phyloP scores from a whole-genome alignment of 2,329 filamentous ascomycete species.

The Bipolaris bicolor region DNA sequence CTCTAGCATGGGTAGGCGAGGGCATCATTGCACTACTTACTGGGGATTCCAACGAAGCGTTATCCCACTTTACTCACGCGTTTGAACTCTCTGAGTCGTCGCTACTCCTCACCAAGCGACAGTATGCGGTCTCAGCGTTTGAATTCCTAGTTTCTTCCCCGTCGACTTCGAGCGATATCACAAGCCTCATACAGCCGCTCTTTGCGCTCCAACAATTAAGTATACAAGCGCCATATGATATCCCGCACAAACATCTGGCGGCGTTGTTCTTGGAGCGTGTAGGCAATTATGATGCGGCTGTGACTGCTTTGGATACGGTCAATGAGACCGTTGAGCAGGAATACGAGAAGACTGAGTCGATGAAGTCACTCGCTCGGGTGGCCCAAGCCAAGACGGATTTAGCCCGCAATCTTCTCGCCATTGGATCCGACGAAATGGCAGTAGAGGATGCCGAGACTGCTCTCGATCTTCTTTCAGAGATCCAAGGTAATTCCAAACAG shows the following conservation, averaged over 20 bases:
- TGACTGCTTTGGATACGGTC: slow-evolving; percentile 67
- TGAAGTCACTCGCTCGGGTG: slow-evolving; percentile 74
- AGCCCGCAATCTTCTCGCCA: slow-evolving; percentile 79
- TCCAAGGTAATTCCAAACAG: slow-evolving; percentile 54
- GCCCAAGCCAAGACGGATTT: slow-evolving; percentile 86
- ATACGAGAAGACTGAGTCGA: slow-evolving; percentile 83
- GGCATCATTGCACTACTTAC: slow-evolving; percentile 80
- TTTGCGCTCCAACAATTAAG: slow-evolving; percentile 86
- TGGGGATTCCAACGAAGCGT: slow-evolving; percentile 77
- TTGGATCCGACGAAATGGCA: slow-evolving; percentile 68
- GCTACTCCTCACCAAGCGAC: slow-evolving; percentile 72
- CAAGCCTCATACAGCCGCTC: slow-evolving; percentile 77
- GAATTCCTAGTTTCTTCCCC: slow-evolving; percentile 73
- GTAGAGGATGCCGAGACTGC: slow-evolving; percentile 81
- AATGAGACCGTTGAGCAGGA: slow-evolving; percentile 76
- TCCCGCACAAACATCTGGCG: slow-evolving; percentile 76
- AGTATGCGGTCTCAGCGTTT: slow-evolving; percentile 82
- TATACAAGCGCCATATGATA: slow-evolving; percentile 71
- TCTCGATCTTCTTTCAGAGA: slow-evolving; percentile 76
- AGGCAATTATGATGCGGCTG: slow-evolving; percentile 69
- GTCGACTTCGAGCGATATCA: slow-evolving; percentile 58
- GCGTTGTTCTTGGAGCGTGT: slow-evolving; percentile 83
- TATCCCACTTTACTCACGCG: slow-evolving; percentile 87
- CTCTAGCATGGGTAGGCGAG: slow-evolving; percentile 92
- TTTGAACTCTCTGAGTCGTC: slow-evolving; percentile 89